Base-by-base conservation (phyloP, 2,329 filamentous ascomycete genomes). In the Penicillium sp. region DNA sequence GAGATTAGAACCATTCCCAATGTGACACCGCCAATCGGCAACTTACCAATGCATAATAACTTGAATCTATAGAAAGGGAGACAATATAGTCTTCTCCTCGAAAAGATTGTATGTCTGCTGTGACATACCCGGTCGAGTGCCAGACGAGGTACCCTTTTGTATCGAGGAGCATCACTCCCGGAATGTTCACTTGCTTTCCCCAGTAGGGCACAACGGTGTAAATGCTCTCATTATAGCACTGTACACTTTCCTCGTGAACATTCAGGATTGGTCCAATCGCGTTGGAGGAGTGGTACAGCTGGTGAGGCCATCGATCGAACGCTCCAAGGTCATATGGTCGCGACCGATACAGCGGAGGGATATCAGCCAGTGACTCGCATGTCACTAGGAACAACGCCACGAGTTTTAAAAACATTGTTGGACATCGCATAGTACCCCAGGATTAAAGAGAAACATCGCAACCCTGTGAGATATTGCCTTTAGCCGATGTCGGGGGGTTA, bases 31-130 rank as follows among this genome's bases (percentile, higher is more conserved):
- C 21, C 19, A n/a, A 45, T n/a, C 7, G 9, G 1, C 31, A 36
- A 45, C 57, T 38, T 52, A 70, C 67, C 62, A 70, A 41, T 64
- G 61, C 69, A 33, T 69, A 71, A 23, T 67, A 70, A 0, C 64
- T 70, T 31, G 70, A 41, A 41, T 62, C 69, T 23, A 64, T 59
- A 13, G 65, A 53, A 6, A 63, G 50, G 8, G 50, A 43, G 8
- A 52, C 69, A 11, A 58, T 51, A 29, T 69, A 70, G 11, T 55
- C 55, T 19, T 71, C 67, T 5, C 69, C 61, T 21, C 59, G 64
- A 31, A 68, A 69, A n/a, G 68, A 65, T 40, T 70, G 65, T 7
- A 68, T 64, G 11, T 58, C 60, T 4, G 60, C 66, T 29, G 50
- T 47, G 16, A 38, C 50, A 58, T 58, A 67, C 9, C 62, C 62